phyloP scores from a whole-genome alignment of 495 filamentous ascomycete genomes.

The Pseudotulostoma volvatum region DNA sequence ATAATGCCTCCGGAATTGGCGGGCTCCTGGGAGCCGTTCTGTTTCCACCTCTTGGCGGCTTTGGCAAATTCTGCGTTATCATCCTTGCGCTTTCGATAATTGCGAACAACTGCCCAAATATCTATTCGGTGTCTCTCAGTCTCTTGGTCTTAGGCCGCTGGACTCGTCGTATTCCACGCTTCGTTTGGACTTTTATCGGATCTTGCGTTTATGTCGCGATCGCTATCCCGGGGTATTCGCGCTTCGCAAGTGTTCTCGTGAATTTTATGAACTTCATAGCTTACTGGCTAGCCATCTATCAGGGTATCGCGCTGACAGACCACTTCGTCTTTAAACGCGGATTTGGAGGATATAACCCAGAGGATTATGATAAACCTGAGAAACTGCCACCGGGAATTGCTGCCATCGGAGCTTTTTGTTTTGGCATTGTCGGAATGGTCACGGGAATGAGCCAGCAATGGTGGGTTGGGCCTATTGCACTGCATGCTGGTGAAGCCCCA shows the following conservation, averaged over 20 bases:
- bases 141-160: slow-evolving; percentile 52
- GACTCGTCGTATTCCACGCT: slow-evolving; percentile 56
- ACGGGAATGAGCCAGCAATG: slow-evolving; percentile 65
- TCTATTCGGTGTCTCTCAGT: slow-evolving; percentile 65
- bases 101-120: slow-evolving; percentile 79
- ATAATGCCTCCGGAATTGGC: slow-evolving; percentile 44
- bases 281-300: slow-evolving; percentile 79
- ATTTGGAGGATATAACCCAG: slow-evolving; percentile 42
- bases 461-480: slow-evolving; percentile 58
- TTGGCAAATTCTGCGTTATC: slow-evolving; percentile 72
- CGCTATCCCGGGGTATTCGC: slow-evolving; percentile 57
- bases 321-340: slow-evolving; percentile 64
- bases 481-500: slow-evolving; percentile 36
- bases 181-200: slow-evolving; percentile 55
- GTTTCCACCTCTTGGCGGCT: slow-evolving; percentile 47
- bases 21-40: slow-evolving; percentile 56
- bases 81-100: slow-evolving; percentile 66
- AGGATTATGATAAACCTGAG: slow-evolving; percentile 40
- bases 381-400: slow-evolving; percentile 58
- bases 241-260: slow-evolving; percentile 54
- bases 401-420: slow-evolving; percentile 47
- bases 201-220: slow-evolving; percentile 59
- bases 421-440: slow-evolving; percentile 56
- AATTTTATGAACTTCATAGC: slow-evolving; percentile 70
- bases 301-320: slow-evolving; percentile 51